phyloP scores from a whole-genome alignment of 2,329 filamentous ascomycete genomes.

The Scedosporium minutisporum region DNA sequence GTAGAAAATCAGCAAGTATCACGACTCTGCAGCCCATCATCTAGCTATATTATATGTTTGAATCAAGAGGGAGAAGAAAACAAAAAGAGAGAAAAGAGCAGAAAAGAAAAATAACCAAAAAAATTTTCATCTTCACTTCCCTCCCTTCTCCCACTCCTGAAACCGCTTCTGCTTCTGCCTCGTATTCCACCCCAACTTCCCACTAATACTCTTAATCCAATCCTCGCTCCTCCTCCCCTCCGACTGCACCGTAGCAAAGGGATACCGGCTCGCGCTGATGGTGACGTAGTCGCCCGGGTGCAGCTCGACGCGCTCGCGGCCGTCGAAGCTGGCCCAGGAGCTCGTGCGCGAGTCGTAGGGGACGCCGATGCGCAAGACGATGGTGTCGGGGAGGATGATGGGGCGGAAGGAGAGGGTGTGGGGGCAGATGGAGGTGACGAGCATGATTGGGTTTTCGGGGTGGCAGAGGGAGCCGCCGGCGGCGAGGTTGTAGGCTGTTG shows the following conservation, averaged over 20 bases:
- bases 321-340: conserved; percentile 97
- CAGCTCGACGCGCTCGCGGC: conserved; percentile 76
- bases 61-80: background rate
- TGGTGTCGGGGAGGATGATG: conserved; percentile 94
- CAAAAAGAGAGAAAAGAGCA: background rate
- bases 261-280: conserved; percentile 69
- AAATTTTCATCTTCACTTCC: background rate
- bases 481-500: conserved; percentile 90
- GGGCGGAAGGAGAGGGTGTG: conserved; percentile 92
- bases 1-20: too few relatives aligned
- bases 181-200: conserved; percentile 75
- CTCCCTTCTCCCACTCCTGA: conserved; percentile 33
- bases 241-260: conserved; percentile 68
- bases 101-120: background rate
- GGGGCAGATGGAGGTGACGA: conserved; percentile 87
- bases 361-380: conserved; percentile 86
- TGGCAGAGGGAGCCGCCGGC: conserved; percentile 93
- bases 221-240: conserved; percentile 62
- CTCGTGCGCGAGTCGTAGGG: conserved; percentile 83
- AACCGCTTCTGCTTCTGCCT: conserved; percentile 63
- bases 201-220: conserved; percentile 73
- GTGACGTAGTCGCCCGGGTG: conserved; percentile 74
- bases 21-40: too few relatives aligned
- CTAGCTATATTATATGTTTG: too few relatives aligned
- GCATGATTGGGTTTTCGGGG: conserved; percentile 91